Base-by-base conservation (phyloP, 169 alveolate genomes). In the Haemoproteus tartakovskyi region DNA sequence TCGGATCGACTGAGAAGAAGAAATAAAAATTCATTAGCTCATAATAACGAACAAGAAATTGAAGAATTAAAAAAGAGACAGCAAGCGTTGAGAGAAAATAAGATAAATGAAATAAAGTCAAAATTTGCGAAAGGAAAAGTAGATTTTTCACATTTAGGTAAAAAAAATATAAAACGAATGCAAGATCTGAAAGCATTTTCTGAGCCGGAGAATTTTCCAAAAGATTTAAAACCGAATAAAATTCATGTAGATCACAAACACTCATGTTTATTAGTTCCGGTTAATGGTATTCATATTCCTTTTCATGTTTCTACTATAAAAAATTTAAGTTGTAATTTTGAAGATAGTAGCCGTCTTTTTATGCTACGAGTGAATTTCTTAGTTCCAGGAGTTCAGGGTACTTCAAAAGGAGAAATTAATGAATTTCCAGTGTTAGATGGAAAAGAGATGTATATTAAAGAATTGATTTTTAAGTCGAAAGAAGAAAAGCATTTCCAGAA, bases 291-390 rank as follows among this genome's bases (percentile, higher is more conserved):
- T 24, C 92, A 92, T 79, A 89, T 95, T 33, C 97, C 97, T 5
- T 94, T 94, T 74, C 96, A 94, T 64, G 92, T 94, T 9, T 83
- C 94, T 59, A 86, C 94, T 6, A 90, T 96, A 9, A 96, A 96
- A 87, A 95, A 93, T 82, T 92, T 92, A 6, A 90, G 96, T 8
- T 89, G 95, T 27, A 93, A 92, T 70, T 90, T 91, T 67, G 96
- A 93, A 62, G 96, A 91, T 50, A 92, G 93, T 56, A 87, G 87
- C 37, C 91, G 90, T 52, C 80, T 88, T 59, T 89, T 88, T 62
- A 90, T 89, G 30, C 81, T 96, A 16, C 88, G 99, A 79, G 91
- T 96, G 5, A 96, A 96, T 79, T 94, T 95, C 79, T 94, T 90
- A 62, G 92, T 91, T 21, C 98, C 99, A 38, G 95, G 98, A n/a